Evolutionary conservation across 257 asterid genomes (phyloP), one percentile per base, ranked within the genome.

Genomic region (Solanum clarkiae): DNA sequence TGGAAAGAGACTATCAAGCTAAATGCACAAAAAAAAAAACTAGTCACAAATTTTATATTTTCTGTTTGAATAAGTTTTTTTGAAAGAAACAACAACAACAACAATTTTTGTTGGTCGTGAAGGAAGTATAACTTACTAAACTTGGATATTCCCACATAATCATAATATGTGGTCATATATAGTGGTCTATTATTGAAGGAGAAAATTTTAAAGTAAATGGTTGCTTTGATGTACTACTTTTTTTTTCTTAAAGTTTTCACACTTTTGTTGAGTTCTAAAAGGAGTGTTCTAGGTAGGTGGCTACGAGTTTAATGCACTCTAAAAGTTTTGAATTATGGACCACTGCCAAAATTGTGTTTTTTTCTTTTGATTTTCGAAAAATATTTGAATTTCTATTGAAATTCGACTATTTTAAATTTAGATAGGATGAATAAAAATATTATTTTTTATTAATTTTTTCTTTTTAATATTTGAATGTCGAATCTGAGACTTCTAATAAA

Each of bases 81-180:
- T 57, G 36, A 22, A 62, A 62, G 1, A 62, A 22, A 10, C 22
- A 11, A 13, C 40, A 36, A 36, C 40, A 65, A 4, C 17, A 63
- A 63, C 53, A 82, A 66, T 74, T 86, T 84, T 85, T 81, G 84
- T 62, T 81, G 54, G 59, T 84, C 75, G 88, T 54, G 87, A 80
- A 84, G 86, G 87, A 85, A 86, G 84, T 65, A 80, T 36, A 81
- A 85, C 55, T 88, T 88, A 36, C 89, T 83, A 83, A 83, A 85
- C 87, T 80, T 83, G 66, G 90, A 79, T 86, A 75, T 84, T 87
- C 85, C 88, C 59, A 87, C 88, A 85, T 80, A 84, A n/a, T 59
- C 54, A 49, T 47, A 85, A 80, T 53, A 63, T 47, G 56, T 72
- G 82, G 80, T 44, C 84, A 24, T 53, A 68, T 36, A 68, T 68